A percentile compares a stretch with the other conserved stretches of the same genome.
Conservation (phyloP, 768 basidiomycete species). For the Podaxis sp. region DNA sequence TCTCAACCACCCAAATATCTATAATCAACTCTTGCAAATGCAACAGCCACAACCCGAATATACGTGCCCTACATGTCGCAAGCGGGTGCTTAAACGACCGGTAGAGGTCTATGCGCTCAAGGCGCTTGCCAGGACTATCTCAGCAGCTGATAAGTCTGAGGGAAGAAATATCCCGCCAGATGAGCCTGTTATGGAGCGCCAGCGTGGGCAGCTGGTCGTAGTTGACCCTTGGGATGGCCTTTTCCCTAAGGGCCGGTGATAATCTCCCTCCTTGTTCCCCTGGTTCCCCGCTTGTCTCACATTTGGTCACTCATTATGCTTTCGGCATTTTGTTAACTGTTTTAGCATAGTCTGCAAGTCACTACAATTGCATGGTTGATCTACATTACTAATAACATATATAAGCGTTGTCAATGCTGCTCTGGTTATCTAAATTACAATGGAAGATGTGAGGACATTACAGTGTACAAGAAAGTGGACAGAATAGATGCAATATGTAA, state of each 20-base stretch:
- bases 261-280: not conserved
- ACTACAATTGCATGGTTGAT: not conserved
- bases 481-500: not conserved
- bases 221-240: conserved; percentile 46
- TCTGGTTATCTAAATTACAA: not conserved
- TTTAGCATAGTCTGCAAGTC: not conserved
- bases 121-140: conserved; percentile 50
- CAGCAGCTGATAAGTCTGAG: conserved; percentile 30
- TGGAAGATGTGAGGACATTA: not conserved
- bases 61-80: conserved; percentile 69
- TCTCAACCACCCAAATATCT: conserved; percentile 25
- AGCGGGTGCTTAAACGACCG: conserved; percentile 46
- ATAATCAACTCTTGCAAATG: conserved; percentile 25
- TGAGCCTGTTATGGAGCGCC: conserved; percentile 17
- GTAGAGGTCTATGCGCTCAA: conserved; percentile 65
- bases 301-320: not conserved
- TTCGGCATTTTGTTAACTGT: not conserved
- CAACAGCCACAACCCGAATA: conserved; percentile 49
- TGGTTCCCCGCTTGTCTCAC: not conserved
- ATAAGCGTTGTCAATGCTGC: not conserved
- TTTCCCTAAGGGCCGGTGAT: conserved; percentile 31
- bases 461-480: not conserved
- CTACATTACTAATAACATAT: conserved; percentile 10
- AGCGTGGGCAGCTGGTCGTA: conserved; percentile 6
- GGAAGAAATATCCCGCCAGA: conserved; percentile 46